These are phyloP conservation scores for Xylaria nigripes DNA, from an alignment of 495 filamentous ascomycete genomes.

Conservation along the genomic window DNA sequence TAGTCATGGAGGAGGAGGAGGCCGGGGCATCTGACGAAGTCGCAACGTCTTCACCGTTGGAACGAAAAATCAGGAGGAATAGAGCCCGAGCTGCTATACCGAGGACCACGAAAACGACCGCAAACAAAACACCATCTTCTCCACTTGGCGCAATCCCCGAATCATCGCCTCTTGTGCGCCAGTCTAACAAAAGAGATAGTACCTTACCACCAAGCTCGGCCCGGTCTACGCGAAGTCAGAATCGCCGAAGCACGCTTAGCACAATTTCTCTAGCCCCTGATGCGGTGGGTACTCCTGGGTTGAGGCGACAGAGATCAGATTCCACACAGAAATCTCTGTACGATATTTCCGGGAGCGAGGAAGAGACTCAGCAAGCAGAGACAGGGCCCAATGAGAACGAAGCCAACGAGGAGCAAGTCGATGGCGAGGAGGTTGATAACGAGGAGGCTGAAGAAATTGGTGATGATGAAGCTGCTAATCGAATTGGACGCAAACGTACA, in stretches of 20 bases:
- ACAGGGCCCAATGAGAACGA: neutral
- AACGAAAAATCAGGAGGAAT: constrained; percentile 27
- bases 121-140: constrained; percentile 8
- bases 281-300: constrained; percentile 23
- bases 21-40: constrained; percentile 14
- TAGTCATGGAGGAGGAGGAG: constrained; percentile 23
- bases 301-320: constrained; percentile 7
- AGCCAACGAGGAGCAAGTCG: neutral
- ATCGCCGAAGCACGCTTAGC: constrained; percentile 12
- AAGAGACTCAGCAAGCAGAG: constrained; percentile 5
- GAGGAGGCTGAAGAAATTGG: constrained; percentile 24
- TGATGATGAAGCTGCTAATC: constrained; percentile 28
- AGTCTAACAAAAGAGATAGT: constrained; percentile 15
- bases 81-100: constrained; percentile 15
- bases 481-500: constrained; percentile 31
- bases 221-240: constrained; percentile 20
- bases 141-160: constrained; percentile 5
- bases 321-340: constrained; percentile 8
- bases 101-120: constrained; percentile 11
- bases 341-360: constrained; percentile 2
- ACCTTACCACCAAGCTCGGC: constrained; percentile 9
- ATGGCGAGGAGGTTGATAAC: neutral
- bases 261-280: constrained; percentile 23
- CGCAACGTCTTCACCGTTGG: constrained; percentile 34
- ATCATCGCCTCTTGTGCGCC: constrained; percentile 10